These are phyloP conservation scores for Trametes meyenii DNA, from an alignment of 768 basidiomycete species.

Conservation along the genomic window DNA sequence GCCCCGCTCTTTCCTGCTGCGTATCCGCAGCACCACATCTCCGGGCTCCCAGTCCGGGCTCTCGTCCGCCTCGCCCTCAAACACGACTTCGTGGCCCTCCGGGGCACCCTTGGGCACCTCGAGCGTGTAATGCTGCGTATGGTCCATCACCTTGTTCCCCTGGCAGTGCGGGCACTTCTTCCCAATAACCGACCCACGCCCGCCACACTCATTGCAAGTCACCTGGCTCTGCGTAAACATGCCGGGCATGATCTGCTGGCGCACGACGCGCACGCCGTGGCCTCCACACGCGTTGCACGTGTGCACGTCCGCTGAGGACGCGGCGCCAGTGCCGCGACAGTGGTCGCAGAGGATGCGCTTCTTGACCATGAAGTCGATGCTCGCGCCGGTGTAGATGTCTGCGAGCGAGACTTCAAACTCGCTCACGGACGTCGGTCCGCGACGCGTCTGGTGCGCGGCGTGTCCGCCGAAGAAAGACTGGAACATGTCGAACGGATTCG, in stretches of 20 bases:
- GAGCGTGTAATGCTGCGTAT: constrained; percentile 79
- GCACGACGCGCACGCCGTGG: constrained; percentile 78
- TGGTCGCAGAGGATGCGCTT: constrained; percentile 95
- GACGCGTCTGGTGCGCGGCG: constrained; percentile 67
- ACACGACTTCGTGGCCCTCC: constrained; percentile 90
- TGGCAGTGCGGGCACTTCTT: constrained; percentile 80
- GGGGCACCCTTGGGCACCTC: constrained; percentile 88
- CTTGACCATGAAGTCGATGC: constrained; percentile 90
- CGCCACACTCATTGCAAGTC: constrained; percentile 82
- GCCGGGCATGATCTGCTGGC: constrained; percentile 96
- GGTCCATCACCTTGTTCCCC: constrained; percentile 81
- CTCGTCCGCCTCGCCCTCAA: constrained; percentile 97
- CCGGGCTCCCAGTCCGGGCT: constrained; percentile 95
- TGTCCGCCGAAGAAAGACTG: constrained; percentile 89
- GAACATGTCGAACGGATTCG: constrained; percentile 95
- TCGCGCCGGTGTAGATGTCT: constrained; percentile 91
- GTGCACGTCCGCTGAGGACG: constrained; percentile 85
- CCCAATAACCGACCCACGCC: constrained; percentile 79
- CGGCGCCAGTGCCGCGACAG: constrained; percentile 94
- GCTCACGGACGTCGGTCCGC: constrained; percentile 73
- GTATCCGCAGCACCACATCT: constrained; percentile 85
- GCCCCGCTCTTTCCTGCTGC: constrained; percentile 76
- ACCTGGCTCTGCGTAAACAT: constrained; percentile 92
- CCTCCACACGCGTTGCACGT: constrained; percentile 86
- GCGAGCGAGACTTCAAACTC: constrained; percentile 86